Evolutionary conservation across 306 rosid species (phyloP).

Genomic region (Malus asiatica): DNA sequence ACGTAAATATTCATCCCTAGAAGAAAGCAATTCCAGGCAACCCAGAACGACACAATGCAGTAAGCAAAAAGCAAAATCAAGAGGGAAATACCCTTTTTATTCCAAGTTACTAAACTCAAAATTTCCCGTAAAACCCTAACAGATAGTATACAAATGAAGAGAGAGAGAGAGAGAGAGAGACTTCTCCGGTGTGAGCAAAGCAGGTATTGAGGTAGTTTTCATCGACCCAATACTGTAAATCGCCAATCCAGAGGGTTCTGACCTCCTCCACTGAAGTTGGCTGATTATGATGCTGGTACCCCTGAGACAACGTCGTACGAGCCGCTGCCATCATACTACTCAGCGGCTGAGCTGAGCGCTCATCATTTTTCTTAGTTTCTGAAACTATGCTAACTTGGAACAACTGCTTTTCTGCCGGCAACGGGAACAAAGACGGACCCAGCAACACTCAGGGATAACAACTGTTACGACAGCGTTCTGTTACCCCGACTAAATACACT

Average conservation of each 20-base stretch:
- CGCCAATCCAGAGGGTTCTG: constrained; percentile 88
- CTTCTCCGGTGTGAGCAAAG: constrained; percentile 86
- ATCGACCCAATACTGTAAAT: constrained; percentile 90
- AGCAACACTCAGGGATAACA: too few relatives aligned
- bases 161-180: constrained; percentile 18
- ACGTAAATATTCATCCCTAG: background rate
- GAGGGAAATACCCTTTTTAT: background rate
- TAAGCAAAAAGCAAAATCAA: background rate
- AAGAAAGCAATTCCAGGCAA: background rate
- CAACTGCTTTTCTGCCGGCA: background rate
- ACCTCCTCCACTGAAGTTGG: constrained; percentile 61
- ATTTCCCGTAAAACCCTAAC: background rate
- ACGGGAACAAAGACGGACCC: too few relatives aligned
- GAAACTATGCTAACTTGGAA: background rate
- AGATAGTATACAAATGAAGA: background rate
- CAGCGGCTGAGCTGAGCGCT: constrained; percentile 3
- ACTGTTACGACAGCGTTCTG: too few relatives aligned
- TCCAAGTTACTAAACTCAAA: background rate
- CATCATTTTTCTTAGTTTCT: background rate
- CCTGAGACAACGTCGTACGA: constrained; percentile 22
- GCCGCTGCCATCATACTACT: constrained; percentile 22
- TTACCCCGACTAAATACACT: too few relatives aligned
- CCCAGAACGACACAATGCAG: background rate
- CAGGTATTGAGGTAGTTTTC: constrained; percentile 63
- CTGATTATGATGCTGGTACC: constrained; percentile 34